phyloP scores from a whole-genome alignment of 306 rosid species.

The Prunus campanulata region DNA sequence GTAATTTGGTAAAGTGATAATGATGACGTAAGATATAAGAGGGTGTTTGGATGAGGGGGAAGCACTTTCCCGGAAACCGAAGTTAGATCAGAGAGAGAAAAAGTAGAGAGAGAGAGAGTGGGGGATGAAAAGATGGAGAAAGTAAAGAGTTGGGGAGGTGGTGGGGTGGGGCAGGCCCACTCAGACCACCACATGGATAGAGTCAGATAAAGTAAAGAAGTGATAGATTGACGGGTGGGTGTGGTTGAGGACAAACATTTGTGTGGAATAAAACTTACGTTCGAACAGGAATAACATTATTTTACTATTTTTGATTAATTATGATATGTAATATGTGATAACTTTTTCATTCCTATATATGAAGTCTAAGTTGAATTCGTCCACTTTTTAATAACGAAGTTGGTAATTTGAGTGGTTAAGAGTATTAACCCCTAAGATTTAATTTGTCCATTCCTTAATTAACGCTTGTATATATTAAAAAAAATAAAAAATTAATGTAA shows the following conservation, averaged over 20 bases:
- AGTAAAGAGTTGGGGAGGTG: neutral
- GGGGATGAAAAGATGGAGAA: conserved; percentile 17
- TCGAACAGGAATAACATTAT: fast-evolving
- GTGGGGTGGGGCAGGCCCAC: conserved; percentile 43
- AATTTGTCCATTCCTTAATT: too few species aligned
- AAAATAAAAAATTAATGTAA: too few species aligned
- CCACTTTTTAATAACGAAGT: fast-evolving
- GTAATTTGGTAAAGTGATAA: conserved; percentile 2
- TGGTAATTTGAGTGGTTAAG: too few species aligned
- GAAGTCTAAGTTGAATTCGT: too few species aligned
- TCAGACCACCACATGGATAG: conserved; percentile 69
- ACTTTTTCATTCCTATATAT: too few species aligned
- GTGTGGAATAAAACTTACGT: too few species aligned
- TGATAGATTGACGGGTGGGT: too few species aligned
- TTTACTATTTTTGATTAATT: fast-evolving
- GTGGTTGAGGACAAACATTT: too few species aligned
- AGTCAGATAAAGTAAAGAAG: too few species aligned
- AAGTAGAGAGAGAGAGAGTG: neutral
- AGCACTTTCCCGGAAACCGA: conserved; percentile 73
- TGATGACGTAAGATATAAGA: conserved; percentile 23
- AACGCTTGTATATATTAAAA: too few species aligned
- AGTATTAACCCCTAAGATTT: fast-evolving
- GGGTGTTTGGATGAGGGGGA: conserved; percentile 30
- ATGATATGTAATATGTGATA: too few species aligned
- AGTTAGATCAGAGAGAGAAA: conserved; percentile 29